These are phyloP conservation scores for Neonectria neomacrospora DNA, from an alignment of 2,329 filamentous ascomycete species.

Conservation along the genomic window DNA sequence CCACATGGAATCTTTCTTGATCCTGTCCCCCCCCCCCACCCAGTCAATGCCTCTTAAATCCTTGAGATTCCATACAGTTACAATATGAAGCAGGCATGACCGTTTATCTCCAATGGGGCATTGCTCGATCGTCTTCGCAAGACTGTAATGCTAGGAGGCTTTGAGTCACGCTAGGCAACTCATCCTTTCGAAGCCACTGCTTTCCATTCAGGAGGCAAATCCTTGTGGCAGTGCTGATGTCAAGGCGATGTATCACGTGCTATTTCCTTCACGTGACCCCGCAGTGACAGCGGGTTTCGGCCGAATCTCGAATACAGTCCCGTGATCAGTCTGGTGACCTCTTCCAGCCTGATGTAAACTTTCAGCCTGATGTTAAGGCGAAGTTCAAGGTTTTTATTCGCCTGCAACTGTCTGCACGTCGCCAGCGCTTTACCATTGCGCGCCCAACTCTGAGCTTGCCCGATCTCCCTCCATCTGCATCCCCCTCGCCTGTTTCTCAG, in stretches of 20 bases:
- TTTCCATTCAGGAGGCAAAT: not conserved
- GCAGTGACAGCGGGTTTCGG: conserved; percentile 8
- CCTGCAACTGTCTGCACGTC: conserved; percentile 39
- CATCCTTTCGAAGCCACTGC: not conserved
- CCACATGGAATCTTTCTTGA: conserved; percentile 17
- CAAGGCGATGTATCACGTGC: conserved; percentile 24
- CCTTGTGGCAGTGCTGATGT: conserved; percentile 14
- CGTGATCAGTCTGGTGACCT: conserved; percentile 32
- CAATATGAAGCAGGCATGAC: conserved; percentile 18
- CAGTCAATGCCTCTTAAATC: conserved; percentile 13
- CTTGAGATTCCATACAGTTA: conserved; percentile 24
- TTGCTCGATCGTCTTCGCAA: conserved; percentile 7
- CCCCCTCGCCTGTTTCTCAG: conserved; percentile 35
- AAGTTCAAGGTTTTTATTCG: conserved; percentile 30
- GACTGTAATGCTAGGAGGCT: conserved; percentile 16
- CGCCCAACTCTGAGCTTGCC: conserved; percentile 44
- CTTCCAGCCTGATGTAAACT: conserved; percentile 32
- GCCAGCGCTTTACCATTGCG: conserved; percentile 44
- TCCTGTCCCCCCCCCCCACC: conserved; percentile 10
- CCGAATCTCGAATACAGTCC: conserved; percentile 13
- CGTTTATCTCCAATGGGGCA: conserved; percentile 17
- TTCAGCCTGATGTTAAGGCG: conserved; percentile 41
- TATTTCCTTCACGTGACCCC: not conserved
- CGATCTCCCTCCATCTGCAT: conserved; percentile 34
- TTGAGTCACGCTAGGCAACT: conserved; percentile 6